Evolutionary conservation across 129 eudicot genomes (phyloP).

Genomic region (Scalesia atractyloides): DNA sequence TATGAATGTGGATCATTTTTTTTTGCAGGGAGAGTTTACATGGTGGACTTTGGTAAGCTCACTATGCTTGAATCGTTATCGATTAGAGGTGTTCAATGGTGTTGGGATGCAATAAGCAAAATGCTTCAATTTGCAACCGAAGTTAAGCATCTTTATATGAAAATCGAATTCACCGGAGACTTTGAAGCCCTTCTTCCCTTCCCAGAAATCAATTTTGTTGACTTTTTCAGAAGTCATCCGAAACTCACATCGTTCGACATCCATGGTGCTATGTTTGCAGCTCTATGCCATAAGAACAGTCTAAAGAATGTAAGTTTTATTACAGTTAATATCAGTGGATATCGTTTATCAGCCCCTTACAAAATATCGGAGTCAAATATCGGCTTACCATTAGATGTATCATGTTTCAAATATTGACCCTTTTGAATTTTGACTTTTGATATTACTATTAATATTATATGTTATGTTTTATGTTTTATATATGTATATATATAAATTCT

Average conservation of each 20-base stretch:
- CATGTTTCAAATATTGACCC: too few species aligned
- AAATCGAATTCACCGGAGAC: slow-evolving; percentile 88
- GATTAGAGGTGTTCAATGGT: slow-evolving; percentile 91
- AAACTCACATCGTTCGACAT: slow-evolving; percentile 70
- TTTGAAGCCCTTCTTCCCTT: slow-evolving; percentile 74
- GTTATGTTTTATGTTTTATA: too few species aligned
- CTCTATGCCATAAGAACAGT: slow-evolving; percentile 88
- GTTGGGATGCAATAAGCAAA: slow-evolving; percentile 86
- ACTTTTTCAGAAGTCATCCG: slow-evolving; percentile 78
- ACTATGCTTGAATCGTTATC: slow-evolving; percentile 67
- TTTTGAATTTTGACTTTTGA: too few species aligned
- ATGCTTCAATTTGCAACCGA: slow-evolving; percentile 79
- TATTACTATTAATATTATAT: too few species aligned
- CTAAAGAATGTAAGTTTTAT: slow-evolving; percentile 55
- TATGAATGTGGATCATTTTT: neutral
- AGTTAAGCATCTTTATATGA: slow-evolving; percentile 85
- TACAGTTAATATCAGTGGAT: too few species aligned
- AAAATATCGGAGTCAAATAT: too few species aligned
- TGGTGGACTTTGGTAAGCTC: slow-evolving; percentile 81
- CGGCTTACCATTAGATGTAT: too few species aligned
- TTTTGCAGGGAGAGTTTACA: slow-evolving; percentile 64
- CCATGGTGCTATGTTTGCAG: slow-evolving; percentile 97
- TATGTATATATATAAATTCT: too few species aligned
- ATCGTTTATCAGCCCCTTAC: too few species aligned
- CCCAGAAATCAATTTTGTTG: slow-evolving; percentile 81